Evolutionary conservation across 1,284 basidiomycete genomes (phyloP).

Genomic region (Gymnopus androsaceus): DNA sequence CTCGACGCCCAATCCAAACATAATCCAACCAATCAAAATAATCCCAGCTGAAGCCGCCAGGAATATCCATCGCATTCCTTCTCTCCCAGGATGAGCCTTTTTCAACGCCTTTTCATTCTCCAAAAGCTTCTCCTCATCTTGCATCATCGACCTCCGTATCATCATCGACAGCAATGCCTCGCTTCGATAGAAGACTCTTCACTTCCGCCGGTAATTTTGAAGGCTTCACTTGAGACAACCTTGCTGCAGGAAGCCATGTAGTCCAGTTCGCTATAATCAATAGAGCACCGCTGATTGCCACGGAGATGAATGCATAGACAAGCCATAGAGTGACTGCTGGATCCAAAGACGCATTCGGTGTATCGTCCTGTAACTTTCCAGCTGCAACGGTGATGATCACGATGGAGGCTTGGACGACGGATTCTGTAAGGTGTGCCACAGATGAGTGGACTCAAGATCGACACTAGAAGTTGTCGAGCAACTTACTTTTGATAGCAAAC

Average conservation of each 20-base stretch:
- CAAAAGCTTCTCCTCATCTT: constrained; percentile 14
- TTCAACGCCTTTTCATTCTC: constrained; percentile 36
- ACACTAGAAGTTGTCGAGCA: not conserved
- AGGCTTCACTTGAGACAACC: constrained; percentile 42
- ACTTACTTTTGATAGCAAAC: constrained; percentile 20
- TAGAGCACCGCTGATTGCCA: constrained; percentile 39
- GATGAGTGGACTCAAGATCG: not conserved
- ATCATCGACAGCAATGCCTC: not conserved
- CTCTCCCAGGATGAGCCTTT: constrained; percentile 25
- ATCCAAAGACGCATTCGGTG: constrained; percentile 39
- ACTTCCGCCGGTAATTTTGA: constrained; percentile 33
- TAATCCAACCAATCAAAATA: constrained; percentile 44
- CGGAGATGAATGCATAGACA: constrained; percentile 41
- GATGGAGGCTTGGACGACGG: constrained; percentile 45
- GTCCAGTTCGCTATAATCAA: constrained; percentile 33
- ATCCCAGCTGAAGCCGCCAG: constrained; percentile 30
- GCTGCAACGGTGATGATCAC: constrained; percentile 48
- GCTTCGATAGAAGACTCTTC: constrained; percentile 26
- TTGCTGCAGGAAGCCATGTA: constrained; percentile 39
- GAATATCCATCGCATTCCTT: constrained; percentile 29
- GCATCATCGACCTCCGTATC: constrained; percentile 19
- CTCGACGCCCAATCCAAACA: constrained; percentile 45
- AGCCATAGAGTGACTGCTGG: constrained; percentile 46
- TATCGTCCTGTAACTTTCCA: constrained; percentile 43
- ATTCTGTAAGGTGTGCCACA: constrained; percentile 26